Conservation (phyloP, 2,329 filamentous ascomycete genomes). For the Fusarium pseudocircinatum region DNA sequence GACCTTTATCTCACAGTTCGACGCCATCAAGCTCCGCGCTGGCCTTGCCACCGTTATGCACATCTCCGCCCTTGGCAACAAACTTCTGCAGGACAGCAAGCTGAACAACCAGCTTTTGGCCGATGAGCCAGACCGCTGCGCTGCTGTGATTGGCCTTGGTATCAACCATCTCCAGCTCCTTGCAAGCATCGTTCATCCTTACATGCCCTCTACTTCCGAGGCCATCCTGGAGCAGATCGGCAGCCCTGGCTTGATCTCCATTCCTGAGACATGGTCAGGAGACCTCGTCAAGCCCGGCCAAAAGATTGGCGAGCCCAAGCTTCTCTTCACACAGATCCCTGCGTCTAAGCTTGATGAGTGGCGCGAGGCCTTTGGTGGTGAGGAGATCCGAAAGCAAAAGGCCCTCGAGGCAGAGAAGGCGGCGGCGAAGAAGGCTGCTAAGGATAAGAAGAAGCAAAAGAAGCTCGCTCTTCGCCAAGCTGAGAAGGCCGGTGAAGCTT, state of each 20-base stretch:
- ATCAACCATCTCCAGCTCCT: conserved; percentile 86
- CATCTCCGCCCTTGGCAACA: conserved; percentile 67
- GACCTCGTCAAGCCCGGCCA: conserved; percentile 75
- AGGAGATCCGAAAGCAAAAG: conserved; percentile 74
- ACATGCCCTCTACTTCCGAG: conserved; percentile 81
- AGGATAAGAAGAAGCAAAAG: conserved; percentile 61
- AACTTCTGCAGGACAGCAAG: conserved; percentile 61
- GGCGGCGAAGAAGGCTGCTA: conserved; percentile 61
- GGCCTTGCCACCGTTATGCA: conserved; percentile 73
- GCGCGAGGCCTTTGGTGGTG: conserved; percentile 78
- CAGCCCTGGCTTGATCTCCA: conserved; percentile 57
- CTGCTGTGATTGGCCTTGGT: conserved; percentile 76
- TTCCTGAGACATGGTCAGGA: conserved; percentile 74
- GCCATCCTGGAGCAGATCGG: conserved; percentile 83
- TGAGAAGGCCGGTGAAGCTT: conserved; percentile 22
- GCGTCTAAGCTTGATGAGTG: conserved; percentile 84
- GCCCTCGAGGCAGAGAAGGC: conserved; percentile 63
- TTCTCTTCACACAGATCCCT: conserved; percentile 86
- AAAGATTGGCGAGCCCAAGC: conserved; percentile 80
- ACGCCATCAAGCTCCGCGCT: conserved; percentile 75
- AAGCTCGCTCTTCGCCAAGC: conserved; percentile 40
- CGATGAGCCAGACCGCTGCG: conserved; percentile 64
- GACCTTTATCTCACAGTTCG: conserved; percentile 73
- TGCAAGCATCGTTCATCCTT: conserved; percentile 81
- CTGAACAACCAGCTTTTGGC: conserved; percentile 65